Conservation (phyloP, 768 basidiomycete genomes). For the Mycena amicta region DNA sequence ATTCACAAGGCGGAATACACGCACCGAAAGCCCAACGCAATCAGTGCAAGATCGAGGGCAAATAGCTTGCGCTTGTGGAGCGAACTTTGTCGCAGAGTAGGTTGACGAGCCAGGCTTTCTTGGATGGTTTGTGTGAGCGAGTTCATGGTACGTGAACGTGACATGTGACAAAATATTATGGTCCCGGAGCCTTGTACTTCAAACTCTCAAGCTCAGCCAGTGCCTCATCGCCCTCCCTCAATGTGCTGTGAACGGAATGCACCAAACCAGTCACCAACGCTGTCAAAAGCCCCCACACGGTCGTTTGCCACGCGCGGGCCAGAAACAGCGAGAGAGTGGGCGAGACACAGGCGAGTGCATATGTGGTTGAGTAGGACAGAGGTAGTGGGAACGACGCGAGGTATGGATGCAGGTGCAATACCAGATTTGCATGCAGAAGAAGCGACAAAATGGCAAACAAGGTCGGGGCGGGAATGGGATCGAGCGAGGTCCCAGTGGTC, state of each 20-base stretch:
- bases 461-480: conserved; percentile 47
- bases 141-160: too few relatives aligned
- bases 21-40: conserved; percentile 33
- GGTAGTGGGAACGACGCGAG: conserved; percentile 38
- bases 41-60: conserved; percentile 42
- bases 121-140: conserved; percentile 5
- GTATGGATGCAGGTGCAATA: conserved; percentile 43
- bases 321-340: conserved; percentile 53
- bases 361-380: conserved; percentile 29
- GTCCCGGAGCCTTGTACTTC: conserved; percentile 55
- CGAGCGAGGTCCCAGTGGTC: conserved; percentile 7
- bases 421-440: conserved; percentile 52
- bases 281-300: conserved; percentile 55
- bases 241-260: conserved; percentile 47
- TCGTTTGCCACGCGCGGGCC: conserved; percentile 53
- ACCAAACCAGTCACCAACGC: conserved; percentile 44
- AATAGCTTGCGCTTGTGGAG: conserved; percentile 30
- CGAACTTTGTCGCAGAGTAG: conserved; percentile 20
- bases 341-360: conserved; percentile 47
- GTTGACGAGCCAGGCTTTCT: conserved; percentile 10
- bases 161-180: conserved; percentile 1
- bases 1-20: conserved; percentile 3
- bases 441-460: conserved; percentile 52
- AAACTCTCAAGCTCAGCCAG: conserved; percentile 54
- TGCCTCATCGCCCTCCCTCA: conserved; percentile 46